Evolutionary conservation across 1,284 basidiomycete species (phyloP).

Genomic region (Irpex sp.): DNA sequence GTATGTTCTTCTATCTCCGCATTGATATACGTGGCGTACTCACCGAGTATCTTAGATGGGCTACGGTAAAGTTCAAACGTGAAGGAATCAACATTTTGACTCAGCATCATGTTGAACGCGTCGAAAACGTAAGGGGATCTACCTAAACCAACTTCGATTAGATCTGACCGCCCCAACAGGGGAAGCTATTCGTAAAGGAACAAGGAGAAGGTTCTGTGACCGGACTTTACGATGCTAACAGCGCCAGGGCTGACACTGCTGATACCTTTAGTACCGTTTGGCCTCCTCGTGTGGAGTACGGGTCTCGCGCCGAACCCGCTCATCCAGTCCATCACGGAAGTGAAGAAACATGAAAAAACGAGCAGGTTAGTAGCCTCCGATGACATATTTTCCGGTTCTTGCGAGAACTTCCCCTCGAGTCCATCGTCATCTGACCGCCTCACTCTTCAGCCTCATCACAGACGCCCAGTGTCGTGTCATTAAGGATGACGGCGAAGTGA

Average conservation of each 20-base stretch:
- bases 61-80: slow-evolving; percentile 70
- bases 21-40: slow-evolving; percentile 6
- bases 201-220: slow-evolving; percentile 51
- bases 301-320: slow-evolving; percentile 81
- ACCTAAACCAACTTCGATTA: slow-evolving; percentile 4
- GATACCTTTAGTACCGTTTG: slow-evolving; percentile 60
- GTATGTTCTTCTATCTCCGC: slow-evolving; percentile 33
- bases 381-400: not conserved
- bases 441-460: slow-evolving; percentile 49
- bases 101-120: slow-evolving; percentile 76
- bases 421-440: not conserved
- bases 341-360: slow-evolving; percentile 62
- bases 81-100: slow-evolving; percentile 78
- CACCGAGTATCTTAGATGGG: slow-evolving; percentile 44
- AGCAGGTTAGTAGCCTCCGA: slow-evolving; percentile 40
- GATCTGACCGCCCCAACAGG: slow-evolving; percentile 30
- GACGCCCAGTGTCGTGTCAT: slow-evolving; percentile 62
- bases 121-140: slow-evolving; percentile 52
- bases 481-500: slow-evolving; percentile 49
- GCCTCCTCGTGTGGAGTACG: slow-evolving; percentile 85
- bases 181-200: slow-evolving; percentile 58
- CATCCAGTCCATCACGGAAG: slow-evolving; percentile 54
- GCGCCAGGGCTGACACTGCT: slow-evolving; percentile 3
- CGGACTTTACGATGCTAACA: slow-evolving; percentile 4
- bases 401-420: not conserved